These are phyloP conservation scores for Pseudovirgaria hyperparasitica DNA, from an alignment of 2,329 filamentous ascomycete genomes.

Conservation along the genomic window DNA sequence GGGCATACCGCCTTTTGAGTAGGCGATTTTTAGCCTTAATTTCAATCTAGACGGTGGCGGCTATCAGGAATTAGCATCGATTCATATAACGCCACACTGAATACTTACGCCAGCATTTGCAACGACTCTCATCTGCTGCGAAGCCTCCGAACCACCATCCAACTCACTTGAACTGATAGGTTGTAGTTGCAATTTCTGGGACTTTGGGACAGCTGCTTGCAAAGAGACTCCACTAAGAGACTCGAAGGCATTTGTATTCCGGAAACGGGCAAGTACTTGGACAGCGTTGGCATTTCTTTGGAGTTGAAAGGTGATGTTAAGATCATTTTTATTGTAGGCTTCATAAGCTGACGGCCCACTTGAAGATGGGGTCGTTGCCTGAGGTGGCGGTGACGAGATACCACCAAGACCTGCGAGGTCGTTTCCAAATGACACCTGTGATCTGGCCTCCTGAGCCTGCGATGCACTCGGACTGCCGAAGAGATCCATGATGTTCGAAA, in stretches of 20 bases:
- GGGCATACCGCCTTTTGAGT: conserved; percentile 54
- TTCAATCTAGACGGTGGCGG: conserved; percentile 56
- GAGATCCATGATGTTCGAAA: conserved; percentile 73
- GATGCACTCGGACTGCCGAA: conserved; percentile 45
- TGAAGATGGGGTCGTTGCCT: conserved; percentile 21
- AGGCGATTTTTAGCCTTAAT: conserved; percentile 74
- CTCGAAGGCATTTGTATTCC: conserved; percentile 56
- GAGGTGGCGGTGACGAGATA: conserved; percentile 34
- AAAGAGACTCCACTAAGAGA: conserved; percentile 64
- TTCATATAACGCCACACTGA: conserved; percentile 3
- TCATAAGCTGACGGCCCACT: conserved; percentile 42
- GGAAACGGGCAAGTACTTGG: conserved; percentile 74
- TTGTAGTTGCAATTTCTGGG: conserved; percentile 84
- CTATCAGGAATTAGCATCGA: conserved; percentile 35
- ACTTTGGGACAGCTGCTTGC: conserved; percentile 92
- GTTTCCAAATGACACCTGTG: conserved; percentile 16
- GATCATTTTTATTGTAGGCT: conserved; percentile 77
- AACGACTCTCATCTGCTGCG: conserved; percentile 78
- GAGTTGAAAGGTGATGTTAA: conserved; percentile 68
- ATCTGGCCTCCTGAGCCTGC: conserved; percentile 22
- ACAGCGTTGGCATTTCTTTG: conserved; percentile 72
- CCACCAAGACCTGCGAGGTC: conserved; percentile 33
- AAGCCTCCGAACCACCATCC: conserved; percentile 66
- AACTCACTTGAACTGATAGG: conserved; percentile 76
- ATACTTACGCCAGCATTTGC: conserved; percentile 77